Base-by-base conservation (phyloP, 2,329 filamentous ascomycete genomes). In the Xylariales sp. region DNA sequence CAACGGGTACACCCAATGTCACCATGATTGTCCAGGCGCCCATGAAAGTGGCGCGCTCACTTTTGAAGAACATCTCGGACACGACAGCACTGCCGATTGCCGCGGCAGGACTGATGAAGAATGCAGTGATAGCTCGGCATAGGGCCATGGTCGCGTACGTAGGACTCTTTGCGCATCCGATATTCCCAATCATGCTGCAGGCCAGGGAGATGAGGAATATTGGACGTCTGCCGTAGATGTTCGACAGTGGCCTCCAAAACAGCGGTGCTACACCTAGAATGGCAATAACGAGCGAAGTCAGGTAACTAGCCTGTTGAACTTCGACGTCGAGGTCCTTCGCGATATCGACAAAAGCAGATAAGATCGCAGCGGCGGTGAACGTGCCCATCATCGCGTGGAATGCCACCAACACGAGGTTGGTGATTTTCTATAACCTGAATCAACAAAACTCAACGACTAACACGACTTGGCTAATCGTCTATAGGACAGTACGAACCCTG, bases 351-450 rank as follows among this genome's bases (percentile, higher is more conserved):
- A 73, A 80, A 4, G 73, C 75, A 3, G 71, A 69, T 45, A 76
- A 73, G 47, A 80, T 77, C 4, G 66, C 59, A 0, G 74, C 65
- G 0, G 76, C 73, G 1, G 65, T 73, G 47, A 80, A 78, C 1
- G 73, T 74, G 32, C 68, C 66, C 70, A 79, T 79, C 57, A 71
- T 71, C 20, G 74, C 71, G 42, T 80, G 73, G 51, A 77, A 75
- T 0, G 74, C 71, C 12, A 81, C 73, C 8, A 79, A 65, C 9
- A 68, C 42, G 1, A 81, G 58, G 44, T 79, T 77, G 40, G 61
- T 43, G 1, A 63, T 54, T 68, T 78, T 79, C 71, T 76, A 45
- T 28, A 42, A 33, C 19, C 7, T 12, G 11, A 8, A 11, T 21
- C 4, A 39, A 12, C 7, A 14, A n/a, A 27, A 8, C 24, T 27